phyloP scores from a whole-genome alignment of 2,329 filamentous ascomycete species.

The Fusarium neocosmosporiellum region DNA sequence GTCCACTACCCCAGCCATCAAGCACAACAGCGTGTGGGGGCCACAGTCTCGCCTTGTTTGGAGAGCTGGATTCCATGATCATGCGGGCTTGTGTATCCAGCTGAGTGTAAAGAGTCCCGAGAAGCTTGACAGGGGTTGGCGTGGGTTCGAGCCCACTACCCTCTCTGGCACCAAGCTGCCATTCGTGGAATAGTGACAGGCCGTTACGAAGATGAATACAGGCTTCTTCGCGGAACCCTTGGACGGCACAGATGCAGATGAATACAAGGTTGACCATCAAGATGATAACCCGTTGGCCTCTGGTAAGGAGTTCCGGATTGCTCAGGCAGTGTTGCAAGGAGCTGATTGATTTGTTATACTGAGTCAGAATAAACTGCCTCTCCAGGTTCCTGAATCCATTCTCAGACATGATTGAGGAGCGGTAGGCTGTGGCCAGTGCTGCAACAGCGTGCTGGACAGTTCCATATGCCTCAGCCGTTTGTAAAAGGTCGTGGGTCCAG shows the following conservation, averaged over 20 bases:
- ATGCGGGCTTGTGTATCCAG: slow-evolving; percentile 11
- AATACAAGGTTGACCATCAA: background rate
- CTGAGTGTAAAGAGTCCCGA: slow-evolving; percentile 4
- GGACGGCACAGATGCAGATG: background rate
- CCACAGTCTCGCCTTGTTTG: background rate
- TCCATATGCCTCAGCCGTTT: background rate
- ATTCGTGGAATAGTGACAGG: background rate
- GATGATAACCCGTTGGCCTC: background rate
- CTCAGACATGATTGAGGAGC: background rate
- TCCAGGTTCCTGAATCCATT: background rate
- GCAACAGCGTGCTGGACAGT: slow-evolving; percentile 5
- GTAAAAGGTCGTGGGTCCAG: slow-evolving; percentile 6
- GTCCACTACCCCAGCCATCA: background rate
- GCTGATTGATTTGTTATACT: background rate
- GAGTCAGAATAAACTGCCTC: background rate
- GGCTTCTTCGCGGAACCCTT: background rate
- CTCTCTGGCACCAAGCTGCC: background rate
- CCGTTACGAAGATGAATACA: slow-evolving; percentile 5
- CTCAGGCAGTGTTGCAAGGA: background rate
- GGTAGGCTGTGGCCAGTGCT: slow-evolving; percentile 3
- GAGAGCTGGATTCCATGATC: background rate
- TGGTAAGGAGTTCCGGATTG: background rate
- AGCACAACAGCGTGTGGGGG: background rate
- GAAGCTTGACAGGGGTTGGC: background rate
- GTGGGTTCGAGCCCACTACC: background rate